A percentile compares a stretch with the other conserved stretches of the same genome.
phyloP scores from a whole-genome alignment of 768 basidiomycete genomes.

The Terana coerulea region DNA sequence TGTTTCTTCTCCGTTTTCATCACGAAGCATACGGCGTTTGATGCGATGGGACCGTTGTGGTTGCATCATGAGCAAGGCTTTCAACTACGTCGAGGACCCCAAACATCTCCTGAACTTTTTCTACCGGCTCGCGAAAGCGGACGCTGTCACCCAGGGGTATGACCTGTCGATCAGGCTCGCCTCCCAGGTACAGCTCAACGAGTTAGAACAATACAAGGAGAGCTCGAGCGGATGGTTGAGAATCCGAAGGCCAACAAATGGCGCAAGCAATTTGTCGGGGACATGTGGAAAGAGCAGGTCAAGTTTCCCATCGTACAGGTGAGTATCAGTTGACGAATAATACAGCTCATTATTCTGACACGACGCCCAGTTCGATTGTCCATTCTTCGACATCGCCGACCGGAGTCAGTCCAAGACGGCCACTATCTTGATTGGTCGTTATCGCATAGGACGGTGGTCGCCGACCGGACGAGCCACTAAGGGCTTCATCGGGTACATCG shows the following conservation, averaged over 20 bases:
- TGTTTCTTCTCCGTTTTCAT: not conserved
- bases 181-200: not conserved
- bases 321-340: not conserved
- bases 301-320: not conserved
- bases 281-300: not conserved
- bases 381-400: not conserved
- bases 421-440: not conserved
- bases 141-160: not conserved
- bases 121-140: not conserved
- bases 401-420: not conserved
- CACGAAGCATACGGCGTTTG: not conserved
- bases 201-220: not conserved
- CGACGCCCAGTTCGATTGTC: not conserved
- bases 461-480: not conserved
- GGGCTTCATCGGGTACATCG: not conserved
- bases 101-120: not conserved
- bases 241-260: not conserved
- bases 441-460: not conserved
- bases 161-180: slow-evolving; percentile 3
- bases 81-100: not conserved
- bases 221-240: not conserved
- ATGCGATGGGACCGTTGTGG: slow-evolving; percentile 6
- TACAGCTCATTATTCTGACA: not conserved
- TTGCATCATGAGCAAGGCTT: not conserved
- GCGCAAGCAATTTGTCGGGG: not conserved